Conservation (phyloP, 2,329 filamentous ascomycete genomes). For the Cercospora sp. region DNA sequence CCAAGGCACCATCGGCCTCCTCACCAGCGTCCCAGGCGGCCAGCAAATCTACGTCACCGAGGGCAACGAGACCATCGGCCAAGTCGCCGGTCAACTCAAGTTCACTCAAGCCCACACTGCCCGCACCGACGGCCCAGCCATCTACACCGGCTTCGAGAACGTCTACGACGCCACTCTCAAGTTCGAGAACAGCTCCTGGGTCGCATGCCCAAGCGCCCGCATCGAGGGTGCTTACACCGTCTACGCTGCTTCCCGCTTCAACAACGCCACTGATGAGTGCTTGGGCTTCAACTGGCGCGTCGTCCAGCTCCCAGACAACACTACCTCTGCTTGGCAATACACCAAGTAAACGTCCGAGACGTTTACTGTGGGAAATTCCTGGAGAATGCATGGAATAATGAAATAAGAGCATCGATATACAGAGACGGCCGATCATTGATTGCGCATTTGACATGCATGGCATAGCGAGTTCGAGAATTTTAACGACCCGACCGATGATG, state of each 20-base stretch:
- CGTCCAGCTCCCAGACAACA: neutral
- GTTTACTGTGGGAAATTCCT: neutral
- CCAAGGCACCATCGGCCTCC: slow-evolving; percentile 23
- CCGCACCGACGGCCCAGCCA: slow-evolving; percentile 26
- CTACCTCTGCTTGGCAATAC: slow-evolving; percentile 17
- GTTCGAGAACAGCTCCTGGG: slow-evolving; percentile 20
- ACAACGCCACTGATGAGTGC: slow-evolving; percentile 7
- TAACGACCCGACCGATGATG: neutral
- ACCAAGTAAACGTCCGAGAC: neutral
- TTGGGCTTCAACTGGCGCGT: slow-evolving; percentile 11
- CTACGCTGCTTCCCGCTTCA: slow-evolving; percentile 10
- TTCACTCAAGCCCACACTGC: slow-evolving; percentile 36
- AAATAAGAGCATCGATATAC: neutral
- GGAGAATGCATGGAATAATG: neutral
- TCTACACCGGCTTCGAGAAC: slow-evolving; percentile 28
- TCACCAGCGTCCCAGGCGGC: slow-evolving; percentile 34
- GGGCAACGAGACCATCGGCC: slow-evolving; percentile 14
- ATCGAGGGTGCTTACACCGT: slow-evolving; percentile 9
- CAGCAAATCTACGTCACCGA: slow-evolving; percentile 36
- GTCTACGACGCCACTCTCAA: slow-evolving; percentile 13
- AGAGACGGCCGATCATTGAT: neutral
- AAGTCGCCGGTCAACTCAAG: slow-evolving; percentile 29
- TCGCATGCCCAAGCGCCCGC: slow-evolving; percentile 11
- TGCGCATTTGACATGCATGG: neutral
- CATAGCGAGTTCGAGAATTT: neutral